A percentile compares a stretch with the other conserved stretches of the same genome.
phyloP scores from a whole-genome alignment of 495 filamentous ascomycete species.

The Xylaria venustula region DNA sequence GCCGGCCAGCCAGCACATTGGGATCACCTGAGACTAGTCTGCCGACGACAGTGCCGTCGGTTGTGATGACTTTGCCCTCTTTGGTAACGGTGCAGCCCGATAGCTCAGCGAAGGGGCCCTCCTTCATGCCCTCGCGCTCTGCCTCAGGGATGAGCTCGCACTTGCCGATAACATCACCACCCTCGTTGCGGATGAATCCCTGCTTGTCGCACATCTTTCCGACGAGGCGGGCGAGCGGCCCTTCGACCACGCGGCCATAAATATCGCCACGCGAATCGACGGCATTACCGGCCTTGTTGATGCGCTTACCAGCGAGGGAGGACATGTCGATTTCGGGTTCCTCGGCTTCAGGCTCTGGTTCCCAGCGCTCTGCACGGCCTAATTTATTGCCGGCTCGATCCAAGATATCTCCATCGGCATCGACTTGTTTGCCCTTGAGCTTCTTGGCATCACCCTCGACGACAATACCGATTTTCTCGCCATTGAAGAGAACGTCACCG shows the following conservation, averaged over 20 bases:
- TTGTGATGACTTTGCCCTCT: conserved; percentile 68
- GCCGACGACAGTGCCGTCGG: conserved; percentile 66
- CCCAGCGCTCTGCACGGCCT: conserved; percentile 71
- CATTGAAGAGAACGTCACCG: conserved; percentile 70
- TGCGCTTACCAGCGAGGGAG: conserved; percentile 72
- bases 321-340: conserved; percentile 63
- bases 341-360: conserved; percentile 49
- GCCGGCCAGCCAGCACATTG: conserved; percentile 68
- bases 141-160: conserved; percentile 77
- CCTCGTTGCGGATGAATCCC: conserved; percentile 78
- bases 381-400: conserved; percentile 78
- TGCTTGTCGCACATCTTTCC: conserved; percentile 81
- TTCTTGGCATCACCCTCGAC: conserved; percentile 74
- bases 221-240: conserved; percentile 65
- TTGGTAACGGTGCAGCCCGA: conserved; percentile 70
- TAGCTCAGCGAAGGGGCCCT: conserved; percentile 78
- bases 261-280: conserved; percentile 74
- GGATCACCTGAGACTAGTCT: conserved; percentile 71
- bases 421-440: conserved; percentile 72
- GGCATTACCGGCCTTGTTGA: conserved; percentile 84
- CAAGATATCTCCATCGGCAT: conserved; percentile 80
- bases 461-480: conserved; percentile 67
- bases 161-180: conserved; percentile 72
- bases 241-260: conserved; percentile 72
- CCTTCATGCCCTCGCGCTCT: conserved; percentile 63